phyloP scores from a whole-genome alignment of 306 rosid species.

The Aeschynomene evenia region DNA sequence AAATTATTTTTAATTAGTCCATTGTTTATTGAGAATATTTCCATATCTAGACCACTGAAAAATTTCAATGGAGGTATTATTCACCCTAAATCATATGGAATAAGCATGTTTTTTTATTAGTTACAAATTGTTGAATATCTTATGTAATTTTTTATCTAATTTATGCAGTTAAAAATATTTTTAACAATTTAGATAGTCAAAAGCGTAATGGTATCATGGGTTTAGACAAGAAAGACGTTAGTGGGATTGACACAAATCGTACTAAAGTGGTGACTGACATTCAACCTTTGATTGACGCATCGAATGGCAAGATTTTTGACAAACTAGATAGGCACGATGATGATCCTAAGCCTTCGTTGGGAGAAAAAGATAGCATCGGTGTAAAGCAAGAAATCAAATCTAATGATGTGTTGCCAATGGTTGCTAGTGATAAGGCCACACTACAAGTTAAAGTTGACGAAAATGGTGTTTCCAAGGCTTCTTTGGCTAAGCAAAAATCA shows the following conservation, averaged over 20 bases:
- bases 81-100: slow-evolving; percentile 12
- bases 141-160: slow-evolving; percentile 42
- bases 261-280: slow-evolving; percentile 33
- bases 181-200: slow-evolving; percentile 60
- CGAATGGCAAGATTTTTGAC: slow-evolving; percentile 26
- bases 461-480: slow-evolving; percentile 20
- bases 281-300: slow-evolving; percentile 32
- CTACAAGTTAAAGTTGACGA: slow-evolving; percentile 21
- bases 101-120: slow-evolving; percentile 10
- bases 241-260: slow-evolving; percentile 28
- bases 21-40: neutral
- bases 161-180: slow-evolving; percentile 69
- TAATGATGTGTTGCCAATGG: neutral
- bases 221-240: slow-evolving; percentile 43
- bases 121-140: slow-evolving; percentile 30
- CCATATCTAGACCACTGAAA: neutral
- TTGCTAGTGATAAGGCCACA: neutral
- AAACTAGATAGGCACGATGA: slow-evolving; percentile 33
- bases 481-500: slow-evolving; percentile 36
- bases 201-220: slow-evolving; percentile 38
- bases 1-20: neutral
- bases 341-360: slow-evolving; percentile 33
- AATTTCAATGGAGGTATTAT: neutral
- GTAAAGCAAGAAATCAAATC: slow-evolving; percentile 13
- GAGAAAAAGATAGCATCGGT: slow-evolving; percentile 31